Evolutionary conservation across 169 alveolate species (phyloP).

Genomic region (Fabrea salina): DNA sequence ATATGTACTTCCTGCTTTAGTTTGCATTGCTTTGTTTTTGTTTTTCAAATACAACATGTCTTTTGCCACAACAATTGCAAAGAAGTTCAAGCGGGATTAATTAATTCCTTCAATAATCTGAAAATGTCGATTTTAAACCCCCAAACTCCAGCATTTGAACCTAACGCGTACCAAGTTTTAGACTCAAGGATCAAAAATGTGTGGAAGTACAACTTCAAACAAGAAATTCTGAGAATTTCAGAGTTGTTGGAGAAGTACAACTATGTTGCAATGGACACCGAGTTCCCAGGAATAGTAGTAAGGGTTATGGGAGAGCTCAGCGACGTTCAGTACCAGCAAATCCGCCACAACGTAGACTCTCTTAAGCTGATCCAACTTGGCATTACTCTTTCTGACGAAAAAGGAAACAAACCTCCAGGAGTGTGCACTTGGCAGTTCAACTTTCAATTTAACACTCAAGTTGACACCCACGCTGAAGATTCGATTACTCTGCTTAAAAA

Average conservation of each 20-base stretch:
- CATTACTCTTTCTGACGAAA: slow-evolving; percentile 91
- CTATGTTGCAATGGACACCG: slow-evolving; percentile 85
- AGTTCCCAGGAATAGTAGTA: slow-evolving; percentile 84
- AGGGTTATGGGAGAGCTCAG: slow-evolving; percentile 55
- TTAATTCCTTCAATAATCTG: no score
- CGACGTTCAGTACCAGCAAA: slow-evolving; percentile 94
- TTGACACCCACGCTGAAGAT: slow-evolving; percentile 91
- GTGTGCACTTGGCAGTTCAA: slow-evolving; percentile 96
- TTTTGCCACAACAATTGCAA: no score
- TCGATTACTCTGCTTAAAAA: slow-evolving; percentile 90
- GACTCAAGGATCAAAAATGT: slow-evolving; percentile 56
- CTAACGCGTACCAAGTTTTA: no score
- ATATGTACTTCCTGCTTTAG: no score
- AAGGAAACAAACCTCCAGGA: slow-evolving; percentile 88
- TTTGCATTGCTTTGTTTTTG: no score
- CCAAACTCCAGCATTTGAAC: background rate
- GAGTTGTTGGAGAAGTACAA: slow-evolving; percentile 61
- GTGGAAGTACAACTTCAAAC: slow-evolving; percentile 70
- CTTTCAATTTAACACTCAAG: slow-evolving; percentile 90
- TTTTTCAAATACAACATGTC: no score
- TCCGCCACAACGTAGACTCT: slow-evolving; percentile 93
- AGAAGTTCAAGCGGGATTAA: no score
- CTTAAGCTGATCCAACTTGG: slow-evolving; percentile 96
- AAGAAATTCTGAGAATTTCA: slow-evolving; percentile 64
- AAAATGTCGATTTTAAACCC: background rate